Evolutionary conservation across 768 basidiomycete species (phyloP).

Genomic region (Mycena vitilis): DNA sequence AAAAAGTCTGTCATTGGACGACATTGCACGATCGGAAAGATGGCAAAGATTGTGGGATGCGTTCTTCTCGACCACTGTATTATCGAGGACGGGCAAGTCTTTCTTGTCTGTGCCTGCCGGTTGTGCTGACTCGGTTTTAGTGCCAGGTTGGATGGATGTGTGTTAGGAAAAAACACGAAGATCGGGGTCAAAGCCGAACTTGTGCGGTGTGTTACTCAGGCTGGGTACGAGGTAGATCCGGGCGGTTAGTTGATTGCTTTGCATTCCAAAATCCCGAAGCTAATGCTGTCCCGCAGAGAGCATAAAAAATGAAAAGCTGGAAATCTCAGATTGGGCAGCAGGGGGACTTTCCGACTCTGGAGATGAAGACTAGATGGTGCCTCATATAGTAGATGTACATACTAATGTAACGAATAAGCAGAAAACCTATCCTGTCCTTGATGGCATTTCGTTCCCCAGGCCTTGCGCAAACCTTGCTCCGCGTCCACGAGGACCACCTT

Average conservation of each 20-base stretch:
- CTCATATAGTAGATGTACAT: conserved; percentile 25
- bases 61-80: conserved; percentile 91
- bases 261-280: neutral
- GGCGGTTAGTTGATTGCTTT: conserved; percentile 60
- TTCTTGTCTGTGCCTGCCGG: neutral
- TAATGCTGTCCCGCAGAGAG: conserved; percentile 52
- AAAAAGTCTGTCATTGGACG: conserved; percentile 84
- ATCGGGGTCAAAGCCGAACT: conserved; percentile 79
- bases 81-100: conserved; percentile 83
- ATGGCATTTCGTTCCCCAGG: conserved; percentile 82
- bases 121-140: conserved; percentile 48
- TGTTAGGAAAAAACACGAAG: conserved; percentile 80
- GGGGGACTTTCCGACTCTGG: conserved; percentile 41
- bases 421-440: conserved; percentile 45
- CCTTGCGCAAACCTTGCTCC: conserved; percentile 88
- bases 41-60: conserved; percentile 85
- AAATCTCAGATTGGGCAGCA: conserved; percentile 65
- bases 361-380: conserved; percentile 35
- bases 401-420: conserved; percentile 21
- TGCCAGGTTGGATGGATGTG: conserved; percentile 80
- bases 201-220: conserved; percentile 76
- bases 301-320: conserved; percentile 66
- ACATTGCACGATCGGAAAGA: conserved; percentile 87
- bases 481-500: conserved; percentile 77
- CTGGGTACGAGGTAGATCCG: conserved; percentile 77